Evolutionary conservation across 148 eudicot species (phyloP), one percentile per base, ranked within the genome.

Genomic region (Persicaria tinctoria): DNA sequence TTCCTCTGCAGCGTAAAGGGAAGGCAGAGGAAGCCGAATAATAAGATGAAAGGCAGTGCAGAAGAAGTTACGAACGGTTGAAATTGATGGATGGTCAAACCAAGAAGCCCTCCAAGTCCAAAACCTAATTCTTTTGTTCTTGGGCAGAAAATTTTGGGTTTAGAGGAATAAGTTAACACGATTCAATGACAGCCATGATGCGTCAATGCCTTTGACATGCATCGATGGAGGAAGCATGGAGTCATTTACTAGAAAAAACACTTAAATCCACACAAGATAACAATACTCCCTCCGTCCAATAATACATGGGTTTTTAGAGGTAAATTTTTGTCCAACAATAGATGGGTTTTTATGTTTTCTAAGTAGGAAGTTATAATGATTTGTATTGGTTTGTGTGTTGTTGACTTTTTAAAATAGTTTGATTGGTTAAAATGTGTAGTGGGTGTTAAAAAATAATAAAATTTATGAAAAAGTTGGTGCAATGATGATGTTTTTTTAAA

Each of bases 1-100:
- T 27, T 81, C 82, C 71, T 85, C 98, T 94, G 91, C 77, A 74
- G 77, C 70, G 41, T 64, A 13, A 1, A 64, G 46, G 17, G 17
- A 38, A 4, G 12, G 17, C 16, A 62, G 45, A 23, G 68, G 27
- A 27, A 62, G 68, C 32, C 9, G 11, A 8, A 9, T 14, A 62
- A 62, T 62, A 62, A 27, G 68, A 62, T 62, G 27, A 1, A 62
- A 9, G 3, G 45, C 45, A 32, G 13, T 13, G 20, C 10, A 23
- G 14, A 10, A 27, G 14, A 62, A 23, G 63, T 5, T 57, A 11
- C 18, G n/a, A 17, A 32, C 0, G 41, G 41, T 32, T 32, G 41
- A 54, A 54, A 4, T n/a, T 10, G 59, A 13, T 54, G 18, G 18
- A 54, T 54, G 18, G 14, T 54, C 16, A 5, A 50, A 50, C 53